Conservation (phyloP, 1,139 yeast species). For the Diutina siamensis region DNA sequence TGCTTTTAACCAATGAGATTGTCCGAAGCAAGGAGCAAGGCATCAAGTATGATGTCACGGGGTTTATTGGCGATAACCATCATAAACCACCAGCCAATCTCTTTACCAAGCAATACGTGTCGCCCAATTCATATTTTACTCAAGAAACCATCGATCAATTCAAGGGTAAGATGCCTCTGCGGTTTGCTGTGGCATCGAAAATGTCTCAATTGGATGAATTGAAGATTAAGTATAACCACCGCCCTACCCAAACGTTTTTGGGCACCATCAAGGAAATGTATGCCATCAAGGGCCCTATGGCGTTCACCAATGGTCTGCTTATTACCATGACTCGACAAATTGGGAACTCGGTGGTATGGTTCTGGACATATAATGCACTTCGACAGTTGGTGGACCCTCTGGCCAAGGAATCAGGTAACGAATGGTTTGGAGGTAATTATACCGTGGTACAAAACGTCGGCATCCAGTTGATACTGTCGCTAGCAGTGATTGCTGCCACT, state of each 20-base stretch:
- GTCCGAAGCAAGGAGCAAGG: slow-evolving; percentile 14
- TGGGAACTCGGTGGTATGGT: slow-evolving; percentile 70
- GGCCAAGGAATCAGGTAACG: slow-evolving; percentile 18
- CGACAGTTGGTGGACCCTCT: slow-evolving; percentile 59
- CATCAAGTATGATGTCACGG: slow-evolving; percentile 18
- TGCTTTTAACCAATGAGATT: slow-evolving; percentile 26
- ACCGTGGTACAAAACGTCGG: slow-evolving; percentile 34
- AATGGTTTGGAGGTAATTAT: slow-evolving; percentile 39
- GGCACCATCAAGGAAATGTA: slow-evolving; percentile 58
- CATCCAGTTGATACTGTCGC: slow-evolving; percentile 43
- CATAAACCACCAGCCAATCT: slow-evolving; percentile 18
- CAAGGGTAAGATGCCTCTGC: slow-evolving; percentile 16
- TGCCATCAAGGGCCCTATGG: slow-evolving; percentile 59
- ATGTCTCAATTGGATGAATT: slow-evolving; percentile 17
- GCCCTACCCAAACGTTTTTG: slow-evolving; percentile 43
- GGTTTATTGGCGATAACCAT: not conserved
- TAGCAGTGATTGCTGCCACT: slow-evolving; percentile 63
- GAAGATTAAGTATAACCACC: slow-evolving; percentile 30
- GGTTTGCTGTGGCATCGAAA: slow-evolving; percentile 13
- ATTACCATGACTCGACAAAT: slow-evolving; percentile 76
- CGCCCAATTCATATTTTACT: slow-evolving; percentile 35
- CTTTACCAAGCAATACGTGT: slow-evolving; percentile 26
- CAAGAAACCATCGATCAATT: slow-evolving; percentile 22
- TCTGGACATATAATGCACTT: slow-evolving; percentile 69
- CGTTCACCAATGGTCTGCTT: slow-evolving; percentile 71